Evolutionary conservation across 2,329 filamentous ascomycete species (phyloP), one percentile per base, ranked within the genome.

Genomic region (Arthrocladium fulminans): DNA sequence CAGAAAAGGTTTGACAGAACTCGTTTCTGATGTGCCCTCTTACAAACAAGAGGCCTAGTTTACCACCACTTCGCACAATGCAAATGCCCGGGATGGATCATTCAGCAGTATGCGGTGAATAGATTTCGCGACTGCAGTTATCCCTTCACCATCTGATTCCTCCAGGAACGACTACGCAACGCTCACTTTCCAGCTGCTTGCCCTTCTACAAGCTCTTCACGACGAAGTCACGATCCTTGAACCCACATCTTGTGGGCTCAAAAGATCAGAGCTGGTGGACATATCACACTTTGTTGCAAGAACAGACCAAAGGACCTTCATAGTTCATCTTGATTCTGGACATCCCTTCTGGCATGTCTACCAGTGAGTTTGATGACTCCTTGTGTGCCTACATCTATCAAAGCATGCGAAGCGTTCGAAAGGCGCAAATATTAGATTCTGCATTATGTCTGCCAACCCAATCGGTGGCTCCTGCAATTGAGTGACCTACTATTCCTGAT

Each of bases 171-270:
- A 12, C 32, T 32, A 53, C 45, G 56, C 56, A 58, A 58, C 54
- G 47, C 45, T 47, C 53, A 56, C 54, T 58, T 56, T 57, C 53
- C 56, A 54, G 54, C 56, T 58, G 54, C 56, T 58, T 58, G 54
- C n/a, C 42, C 35, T 50, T 37, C 51, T 42, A 56, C 55, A 57
- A 56, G 55, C 54, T 57, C 55, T 54, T 56, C 54, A 39, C n/a
- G 24, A 39, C 10, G 54, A 57, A 56, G 54, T 56, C 54, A 50
- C 45, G 51, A 50, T 35, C 39, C 53, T 50, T 48, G 43, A 37
- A 25, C 49, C 48, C 47, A 53, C 56, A 48, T 58, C 39, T 48
- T 58, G 56, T 51, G 48, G 49, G 22, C 38, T 32, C 39, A 49
- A 44, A 40, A 34, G 38, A 49, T 47, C 48, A 50, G 56, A 58